Evolutionary conservation across 805 yeast genomes (phyloP), one percentile per base, ranked within the genome.

Genomic region (Cyberlindnera bimundalis): DNA sequence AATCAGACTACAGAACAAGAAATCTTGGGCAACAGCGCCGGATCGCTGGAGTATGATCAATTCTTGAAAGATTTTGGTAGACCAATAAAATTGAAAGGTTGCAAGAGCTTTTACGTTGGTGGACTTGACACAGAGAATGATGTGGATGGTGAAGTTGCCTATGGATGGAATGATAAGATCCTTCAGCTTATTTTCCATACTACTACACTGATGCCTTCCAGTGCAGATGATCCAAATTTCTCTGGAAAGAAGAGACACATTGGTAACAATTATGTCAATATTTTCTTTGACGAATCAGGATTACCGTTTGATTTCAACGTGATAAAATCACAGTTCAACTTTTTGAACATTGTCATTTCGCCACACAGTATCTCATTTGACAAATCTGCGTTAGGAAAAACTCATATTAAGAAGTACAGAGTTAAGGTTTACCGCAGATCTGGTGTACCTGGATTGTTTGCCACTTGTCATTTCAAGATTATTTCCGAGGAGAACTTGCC

Each of bases 191-290:
- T 86, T 9, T 88, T 77, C 60, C 96, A 88, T 58, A 75, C 85
- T 9, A 80, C 89, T 2, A 85, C 96, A 0, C 61, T 88, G 73
- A 88, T 88, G 95, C 88, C 90, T 3, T 67, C 71, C 36, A 51
- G 48, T 28, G 60, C 53, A 3, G 83, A 81, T 48, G 56, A 59
- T 18, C 35, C 42, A 4, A 53, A 56, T 14, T 66, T 61, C 21
- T 71, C 79, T 13, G 56, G 71, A 58, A 88, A 87, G 62, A 88
- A 88, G 61, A 66, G 89, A 40, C 96, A 88, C 58, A 83, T 88
- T 47, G 96, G 96, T 7, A 88, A 88, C 63, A 76, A 87, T 56
- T 81, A 78, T 59, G 93, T 88, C 42, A 84, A 82, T 55, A 77
- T 88, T 18, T 88, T 74, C 58, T 89, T 80, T 66, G 86, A 88